Base-by-base conservation (phyloP, 768 basidiomycete species). In the Infundibulicybe gibba region DNA sequence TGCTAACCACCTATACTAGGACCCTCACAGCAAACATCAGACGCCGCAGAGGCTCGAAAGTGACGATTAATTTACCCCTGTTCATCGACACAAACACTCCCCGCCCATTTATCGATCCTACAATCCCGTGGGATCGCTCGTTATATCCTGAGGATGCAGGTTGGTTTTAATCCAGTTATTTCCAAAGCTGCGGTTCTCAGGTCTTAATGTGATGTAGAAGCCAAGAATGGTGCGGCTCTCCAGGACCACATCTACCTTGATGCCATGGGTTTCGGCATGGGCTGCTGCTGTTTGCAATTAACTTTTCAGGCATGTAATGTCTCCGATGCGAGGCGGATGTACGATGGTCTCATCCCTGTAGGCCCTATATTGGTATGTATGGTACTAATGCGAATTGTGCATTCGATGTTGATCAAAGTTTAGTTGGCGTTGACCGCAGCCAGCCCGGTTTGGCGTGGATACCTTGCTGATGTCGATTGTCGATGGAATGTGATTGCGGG, bases 181-280 rank as follows among this genome's bases (percentile, higher is more conserved):
- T 52, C 39, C 19, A 45, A 46, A 38, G 10, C 17, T 6, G n/a
- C 17, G 32, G 50, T 17, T 20, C 34, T 30, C 54, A 54, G 34
- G 48, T 47, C 45, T 32, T 41, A 16, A 11, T 21, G 41, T 21
- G 51, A 15, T 14, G 17, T 49, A 90, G 93, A 97, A 74, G 94
- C 94, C 1, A 90, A 85, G 67, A 76, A 83, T 51, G 94, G 94
- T 2, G 92, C 94, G 4, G 94, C 94, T 13, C 75, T 91, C 32
- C 71, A 75, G 30, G 85, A 95, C 62, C 94, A 98, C 64, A 90
- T 99, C 52, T 98, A 98, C 63, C 79, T 98, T 74, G 97, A 99
- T 64, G 94, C 97, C 8, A 98, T 98, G 97, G 95, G 94, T 21
- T 99, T 99, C 64, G 97, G 97, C 40, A 99, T 98, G 97, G 97